Percentiles rank a stretch among this genome's conserved stretches.
Conservation (phyloP, 169 alveolate species). For the Plasmodium malariae region DNA sequence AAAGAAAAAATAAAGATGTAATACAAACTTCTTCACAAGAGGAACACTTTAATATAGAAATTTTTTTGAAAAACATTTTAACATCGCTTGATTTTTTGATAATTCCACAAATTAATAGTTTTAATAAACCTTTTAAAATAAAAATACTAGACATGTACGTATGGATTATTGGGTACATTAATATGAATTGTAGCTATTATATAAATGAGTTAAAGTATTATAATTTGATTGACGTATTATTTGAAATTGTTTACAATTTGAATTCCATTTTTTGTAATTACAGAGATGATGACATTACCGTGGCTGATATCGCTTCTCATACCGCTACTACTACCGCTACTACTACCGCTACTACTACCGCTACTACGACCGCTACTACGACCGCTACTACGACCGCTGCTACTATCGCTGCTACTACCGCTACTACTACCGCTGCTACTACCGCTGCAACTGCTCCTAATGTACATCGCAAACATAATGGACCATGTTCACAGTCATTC, state of each 20-base stretch:
- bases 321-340: no score
- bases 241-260: conserved; percentile 26
- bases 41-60: conserved; percentile 20
- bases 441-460: neutral
- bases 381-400: no score
- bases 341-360: no score
- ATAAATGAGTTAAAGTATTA: conserved; percentile 43
- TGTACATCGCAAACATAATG: neutral
- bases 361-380: no score
- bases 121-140: conserved; percentile 15
- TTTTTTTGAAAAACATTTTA: conserved; percentile 16
- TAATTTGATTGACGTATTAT: neutral
- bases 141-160: conserved; percentile 23
- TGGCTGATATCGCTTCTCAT: neutral
- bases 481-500: neutral
- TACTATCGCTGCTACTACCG: no score
- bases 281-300: neutral
- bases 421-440: neutral
- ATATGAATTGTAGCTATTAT: conserved; percentile 3
- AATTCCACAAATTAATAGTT: conserved; percentile 7
- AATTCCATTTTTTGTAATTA: conserved; percentile 6
- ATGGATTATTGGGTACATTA: conserved; percentile 45
- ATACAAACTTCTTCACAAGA: neutral
- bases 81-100: conserved; percentile 18
- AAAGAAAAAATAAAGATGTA: neutral